Evolutionary conservation across 192 early-diverging fungal genomes (phyloP).

Genomic region (Rhizophagus sp.): DNA sequence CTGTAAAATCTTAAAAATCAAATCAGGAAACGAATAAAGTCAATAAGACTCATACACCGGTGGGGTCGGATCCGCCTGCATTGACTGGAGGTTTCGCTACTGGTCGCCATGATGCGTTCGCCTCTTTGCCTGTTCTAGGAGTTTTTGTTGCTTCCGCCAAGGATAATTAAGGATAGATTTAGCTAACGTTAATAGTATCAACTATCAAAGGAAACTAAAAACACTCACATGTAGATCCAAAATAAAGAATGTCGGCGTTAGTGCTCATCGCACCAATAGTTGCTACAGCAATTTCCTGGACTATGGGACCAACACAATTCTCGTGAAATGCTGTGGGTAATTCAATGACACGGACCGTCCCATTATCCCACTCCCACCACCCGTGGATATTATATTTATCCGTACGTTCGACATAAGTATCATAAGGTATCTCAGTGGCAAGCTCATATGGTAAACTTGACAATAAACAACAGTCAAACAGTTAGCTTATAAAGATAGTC

Average conservation of each 20-base stretch:
- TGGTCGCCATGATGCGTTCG: too few relatives aligned
- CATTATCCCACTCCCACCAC: conserved; percentile 24
- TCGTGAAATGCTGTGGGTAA: conserved; percentile 3
- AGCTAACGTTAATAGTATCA: not conserved
- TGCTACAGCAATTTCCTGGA: not conserved
- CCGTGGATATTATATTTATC: conserved; percentile 16
- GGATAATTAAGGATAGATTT: not conserved
- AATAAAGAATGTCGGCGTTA: not conserved
- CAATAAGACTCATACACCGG: too few relatives aligned
- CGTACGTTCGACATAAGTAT: not conserved
- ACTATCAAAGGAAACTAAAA: not conserved
- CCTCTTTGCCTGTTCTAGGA: too few relatives aligned
- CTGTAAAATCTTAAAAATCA: conserved; percentile 1
- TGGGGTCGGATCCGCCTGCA: too few relatives aligned
- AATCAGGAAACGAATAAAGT: too few relatives aligned
- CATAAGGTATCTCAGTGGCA: not conserved
- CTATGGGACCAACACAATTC: not conserved
- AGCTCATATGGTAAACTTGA: conserved; percentile 11
- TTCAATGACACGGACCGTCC: conserved; percentile 24
- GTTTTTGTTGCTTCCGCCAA: too few relatives aligned
- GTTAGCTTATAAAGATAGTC: not conserved
- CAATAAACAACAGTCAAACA: conserved; percentile 12
- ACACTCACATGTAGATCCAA: conserved; percentile 9
- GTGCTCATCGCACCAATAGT: not conserved
- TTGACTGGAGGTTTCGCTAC: too few relatives aligned